Evolutionary conservation across 345 rosid species (phyloP).

Genomic region (Rhizophora mangle): DNA sequence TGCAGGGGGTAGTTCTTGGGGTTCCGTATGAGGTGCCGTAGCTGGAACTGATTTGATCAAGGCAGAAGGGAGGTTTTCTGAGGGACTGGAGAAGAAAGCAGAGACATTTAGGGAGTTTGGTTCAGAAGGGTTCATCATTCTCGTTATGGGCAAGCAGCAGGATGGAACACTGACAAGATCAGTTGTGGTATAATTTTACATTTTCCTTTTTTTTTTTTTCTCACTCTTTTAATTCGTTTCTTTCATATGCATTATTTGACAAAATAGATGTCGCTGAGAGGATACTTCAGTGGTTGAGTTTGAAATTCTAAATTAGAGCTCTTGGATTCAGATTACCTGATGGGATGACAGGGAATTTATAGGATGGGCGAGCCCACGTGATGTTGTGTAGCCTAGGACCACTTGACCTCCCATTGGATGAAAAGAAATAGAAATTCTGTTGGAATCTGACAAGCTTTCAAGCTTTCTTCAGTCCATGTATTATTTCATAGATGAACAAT

Average conservation of each 20-base stretch:
- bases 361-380: no score
- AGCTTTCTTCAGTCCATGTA: conserved; percentile 9
- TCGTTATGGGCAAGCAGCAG: conserved; percentile 39
- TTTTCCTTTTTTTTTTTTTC: background rate
- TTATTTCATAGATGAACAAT: background rate
- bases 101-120: conserved; percentile 5
- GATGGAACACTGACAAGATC: conserved; percentile 36
- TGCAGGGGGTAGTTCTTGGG: no score
- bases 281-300: no score
- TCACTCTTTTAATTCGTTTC: background rate
- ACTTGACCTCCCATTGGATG: no score
- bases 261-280: no score
- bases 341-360: no score
- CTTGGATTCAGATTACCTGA: no score
- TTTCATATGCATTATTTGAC: background rate
- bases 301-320: no score
- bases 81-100: conserved; percentile 11
- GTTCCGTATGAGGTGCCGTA: no score
- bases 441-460: background rate
- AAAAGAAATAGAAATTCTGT: no score
- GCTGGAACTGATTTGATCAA: background rate
- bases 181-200: conserved; percentile 31
- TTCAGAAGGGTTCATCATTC: background rate
- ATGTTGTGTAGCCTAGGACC: no score
- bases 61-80: conserved; percentile 1